Evolutionary conservation across 768 basidiomycete genomes (phyloP).

Genomic region (Harrya chromipes): DNA sequence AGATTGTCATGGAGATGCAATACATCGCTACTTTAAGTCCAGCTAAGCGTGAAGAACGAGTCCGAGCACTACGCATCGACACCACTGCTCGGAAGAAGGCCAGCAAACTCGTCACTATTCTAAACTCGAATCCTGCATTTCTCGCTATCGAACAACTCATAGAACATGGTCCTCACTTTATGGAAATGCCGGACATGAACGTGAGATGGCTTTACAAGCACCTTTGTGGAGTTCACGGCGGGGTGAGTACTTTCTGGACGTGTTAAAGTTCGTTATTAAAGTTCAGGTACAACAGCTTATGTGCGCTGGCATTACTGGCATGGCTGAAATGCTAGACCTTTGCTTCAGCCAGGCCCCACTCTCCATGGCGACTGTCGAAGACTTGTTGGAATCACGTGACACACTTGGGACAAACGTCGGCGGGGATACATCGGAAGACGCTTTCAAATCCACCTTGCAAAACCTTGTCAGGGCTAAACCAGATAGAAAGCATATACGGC

Average conservation of each 20-base stretch:
- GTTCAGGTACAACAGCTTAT: neutral
- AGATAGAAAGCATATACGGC: too few species aligned
- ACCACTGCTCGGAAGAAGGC: neutral
- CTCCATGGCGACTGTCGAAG: neutral
- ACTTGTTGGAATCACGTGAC: neutral
- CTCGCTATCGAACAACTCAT: neutral
- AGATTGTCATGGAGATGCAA: constrained; percentile 9
- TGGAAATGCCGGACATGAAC: constrained; percentile 2
- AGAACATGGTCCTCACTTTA: neutral
- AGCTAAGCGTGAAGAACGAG: neutral
- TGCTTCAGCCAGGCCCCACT: neutral
- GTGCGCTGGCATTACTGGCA: neutral
- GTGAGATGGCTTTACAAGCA: neutral
- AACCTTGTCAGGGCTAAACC: too few species aligned
- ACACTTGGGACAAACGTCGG: too few species aligned
- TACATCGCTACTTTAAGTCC: neutral
- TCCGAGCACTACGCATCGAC: neutral
- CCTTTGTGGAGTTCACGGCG: neutral
- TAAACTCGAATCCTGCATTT: neutral
- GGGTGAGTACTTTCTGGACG: neutral
- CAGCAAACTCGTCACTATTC: neutral
- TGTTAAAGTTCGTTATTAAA: neutral
- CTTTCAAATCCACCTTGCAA: too few species aligned
- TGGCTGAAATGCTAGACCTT: neutral
- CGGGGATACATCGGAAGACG: too few species aligned